Base-by-base conservation (phyloP, 768 basidiomycete genomes). In the Panellus pusillus region DNA sequence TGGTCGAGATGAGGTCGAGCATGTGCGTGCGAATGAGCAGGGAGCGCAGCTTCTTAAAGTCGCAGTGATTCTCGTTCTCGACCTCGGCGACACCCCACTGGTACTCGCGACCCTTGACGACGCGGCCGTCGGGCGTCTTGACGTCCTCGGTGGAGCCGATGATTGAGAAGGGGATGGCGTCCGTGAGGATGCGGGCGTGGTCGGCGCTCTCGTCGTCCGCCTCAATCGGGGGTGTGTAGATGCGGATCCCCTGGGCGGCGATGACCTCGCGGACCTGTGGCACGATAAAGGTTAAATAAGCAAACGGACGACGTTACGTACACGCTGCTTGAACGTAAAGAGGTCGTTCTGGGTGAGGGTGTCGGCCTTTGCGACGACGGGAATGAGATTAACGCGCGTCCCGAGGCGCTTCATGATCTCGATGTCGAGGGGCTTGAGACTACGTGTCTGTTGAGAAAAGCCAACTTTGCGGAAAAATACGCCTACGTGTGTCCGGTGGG, bases 51-150 rank as follows among this genome's bases (percentile, higher is more conserved):
- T 97, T 98, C 75, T 90, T 91, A 86, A 99, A 99, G 74, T 98
- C 97, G 69, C 97, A 99, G 75, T 99, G 97, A 70, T 89, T 88
- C 76, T 99, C 97, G 69, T 99, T 98, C 74, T 99, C 97, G 57
- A 99, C 96, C 79, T 99, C 97, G 9, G 97, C 97, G n/a, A 99
- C 94, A 79, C 97, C 97, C 97, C 97, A 99, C 13, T 96, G 84
- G 69, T 99, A 99, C 72, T 98, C 92, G 64, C 97, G 87, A 42
- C 97, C 97, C 74, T 98, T 98, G 67, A 99, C 97, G 31, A 83
- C 73, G 52, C 94, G 84, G 11, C 97, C 97, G 67, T 98, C 96
- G 19, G 79, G 74, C 4, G 93, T 98, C 64, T 83, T 82, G 43
- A 99, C 96, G 61, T 99, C 96, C 66, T 95, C 87, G 0, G 92